phyloP scores from a whole-genome alignment of 495 filamentous ascomycete species.

The Penicillium salamii region DNA sequence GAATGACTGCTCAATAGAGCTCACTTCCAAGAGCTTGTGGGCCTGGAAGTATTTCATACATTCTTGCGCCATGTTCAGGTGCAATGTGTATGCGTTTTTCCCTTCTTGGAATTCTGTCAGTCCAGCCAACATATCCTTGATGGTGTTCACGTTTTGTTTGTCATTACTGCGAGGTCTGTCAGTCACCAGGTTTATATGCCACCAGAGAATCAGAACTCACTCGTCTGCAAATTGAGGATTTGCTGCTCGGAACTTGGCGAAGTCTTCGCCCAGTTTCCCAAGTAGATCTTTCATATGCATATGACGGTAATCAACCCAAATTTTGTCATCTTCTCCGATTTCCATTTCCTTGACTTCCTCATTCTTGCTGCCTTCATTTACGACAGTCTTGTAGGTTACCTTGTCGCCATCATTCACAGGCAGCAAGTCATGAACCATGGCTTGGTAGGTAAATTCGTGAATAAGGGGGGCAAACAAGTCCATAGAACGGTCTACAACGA shows the following conservation, averaged over 20 bases:
- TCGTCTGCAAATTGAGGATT: slow-evolving; percentile 91
- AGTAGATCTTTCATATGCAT: slow-evolving; percentile 98
- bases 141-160: slow-evolving; percentile 77
- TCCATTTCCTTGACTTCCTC: slow-evolving; percentile 86
- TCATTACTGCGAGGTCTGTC: slow-evolving; percentile 45
- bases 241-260: slow-evolving; percentile 82
- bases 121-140: slow-evolving; percentile 95
- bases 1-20: slow-evolving; percentile 78
- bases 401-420: slow-evolving; percentile 85
- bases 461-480: slow-evolving; percentile 82
- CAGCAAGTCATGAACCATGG: slow-evolving; percentile 92
- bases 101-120: slow-evolving; percentile 91
- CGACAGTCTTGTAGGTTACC: slow-evolving; percentile 73
- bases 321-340: slow-evolving; percentile 80
- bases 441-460: slow-evolving; percentile 98
- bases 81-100: slow-evolving; percentile 92
- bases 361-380: slow-evolving; percentile 65
- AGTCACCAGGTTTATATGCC: slow-evolving; percentile 3
- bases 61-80: slow-evolving; percentile 96
- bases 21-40: slow-evolving; percentile 81
- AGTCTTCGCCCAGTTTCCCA: slow-evolving; percentile 87
- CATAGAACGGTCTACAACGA: slow-evolving; percentile 90
- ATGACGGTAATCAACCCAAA: slow-evolving; percentile 93
- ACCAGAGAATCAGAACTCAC: slow-evolving; percentile 26
- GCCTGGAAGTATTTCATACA: slow-evolving; percentile 89